Evolutionary conservation across 2,329 filamentous ascomycete species (phyloP), one percentile per base, ranked within the genome.

Genomic region (Ceratocystis variospora): DNA sequence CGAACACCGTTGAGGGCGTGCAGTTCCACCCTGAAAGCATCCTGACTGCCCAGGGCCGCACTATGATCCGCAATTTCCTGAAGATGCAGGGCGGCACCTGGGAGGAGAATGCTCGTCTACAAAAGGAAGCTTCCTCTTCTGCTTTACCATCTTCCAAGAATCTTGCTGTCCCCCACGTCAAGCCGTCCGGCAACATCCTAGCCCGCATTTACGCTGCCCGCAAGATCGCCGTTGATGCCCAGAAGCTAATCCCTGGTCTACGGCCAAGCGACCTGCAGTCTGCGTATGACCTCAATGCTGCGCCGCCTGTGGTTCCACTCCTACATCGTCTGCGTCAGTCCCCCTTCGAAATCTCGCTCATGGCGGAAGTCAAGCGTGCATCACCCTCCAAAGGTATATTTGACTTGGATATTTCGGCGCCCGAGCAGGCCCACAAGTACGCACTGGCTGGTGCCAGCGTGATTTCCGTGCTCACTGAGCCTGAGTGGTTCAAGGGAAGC

Each of bases 1-100:
- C 94, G 73, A 88, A 87, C 72, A 83, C 89, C 1, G 81, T 97
- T n/a, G 94, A 99, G 75, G 94, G 92, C 50, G 94, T 99, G 17
- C 94, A 99, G 73, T 99, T 97, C 72, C 94, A 99, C 71, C 94
- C 94, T 0, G 94, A 99, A 76, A 97, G 93, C 74, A 99, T 99
- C 67, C 78, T 99, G 63, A 96, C 93, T 0, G 90, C 88, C 59
- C 85, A 94, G 67, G 94, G 95, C 2, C 86, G 92, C 45, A 77
- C 83, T 45, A 96, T 99, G 89, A 84, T 99, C 73, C 87, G 85
- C 73, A 99, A 97, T 76, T 99, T 99, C 75, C 77, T 99, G 68
- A 82, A 81, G 67, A 87, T 96, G 81, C 89, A 87, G 71, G 89
- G 90, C 22, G 94, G 94, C 28, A 96, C 91, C 61, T 99, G 94